Percentiles rank a stretch among this genome's conserved stretches.
Conservation (phyloP, 768 basidiomycete genomes). For the Kwoniella mangroviensis region DNA sequence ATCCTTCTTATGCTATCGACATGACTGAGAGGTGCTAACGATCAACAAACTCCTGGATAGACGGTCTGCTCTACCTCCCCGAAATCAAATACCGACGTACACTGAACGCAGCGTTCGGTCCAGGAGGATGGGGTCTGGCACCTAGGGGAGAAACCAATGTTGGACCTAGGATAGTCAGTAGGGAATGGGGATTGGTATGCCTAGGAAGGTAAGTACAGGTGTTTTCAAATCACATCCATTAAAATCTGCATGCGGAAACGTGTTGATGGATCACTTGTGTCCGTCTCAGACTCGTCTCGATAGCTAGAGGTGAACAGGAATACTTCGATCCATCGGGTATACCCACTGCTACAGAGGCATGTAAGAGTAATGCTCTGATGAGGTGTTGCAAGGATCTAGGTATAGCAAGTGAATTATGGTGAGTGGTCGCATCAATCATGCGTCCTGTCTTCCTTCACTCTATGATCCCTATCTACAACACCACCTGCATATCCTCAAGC, state of each 20-base stretch:
- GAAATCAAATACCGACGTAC: slow-evolving; percentile 95
- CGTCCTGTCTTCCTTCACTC: too few species aligned
- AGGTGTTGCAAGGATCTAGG: slow-evolving; percentile 96
- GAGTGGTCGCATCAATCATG: slow-evolving; percentile 33
- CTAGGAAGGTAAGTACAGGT: slow-evolving; percentile 73
- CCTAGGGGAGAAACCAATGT: slow-evolving; percentile 91
- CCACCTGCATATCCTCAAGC: background rate
- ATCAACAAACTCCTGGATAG: slow-evolving; percentile 59
- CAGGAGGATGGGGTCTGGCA: slow-evolving; percentile 95
- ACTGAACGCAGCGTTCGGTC: slow-evolving; percentile 90
- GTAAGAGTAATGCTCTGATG: slow-evolving; percentile 97
- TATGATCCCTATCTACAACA: background rate
- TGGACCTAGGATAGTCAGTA: slow-evolving; percentile 79
- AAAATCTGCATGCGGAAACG: background rate
- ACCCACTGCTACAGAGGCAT: slow-evolving; percentile 90
- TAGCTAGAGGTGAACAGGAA: slow-evolving; percentile 93
- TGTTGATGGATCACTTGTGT: background rate
- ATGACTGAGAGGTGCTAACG: too few species aligned
- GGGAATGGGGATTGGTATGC: slow-evolving; percentile 94
- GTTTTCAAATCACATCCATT: background rate
- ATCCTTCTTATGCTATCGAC: too few species aligned
- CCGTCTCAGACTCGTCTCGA: slow-evolving; percentile 73
- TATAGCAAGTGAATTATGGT: slow-evolving; percentile 95
- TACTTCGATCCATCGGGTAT: slow-evolving; percentile 91
- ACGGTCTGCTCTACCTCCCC: slow-evolving; percentile 91